Evolutionary conservation across 495 filamentous ascomycete species (phyloP), one percentile per base, ranked within the genome.

Genomic region (Daldinia grandis): DNA sequence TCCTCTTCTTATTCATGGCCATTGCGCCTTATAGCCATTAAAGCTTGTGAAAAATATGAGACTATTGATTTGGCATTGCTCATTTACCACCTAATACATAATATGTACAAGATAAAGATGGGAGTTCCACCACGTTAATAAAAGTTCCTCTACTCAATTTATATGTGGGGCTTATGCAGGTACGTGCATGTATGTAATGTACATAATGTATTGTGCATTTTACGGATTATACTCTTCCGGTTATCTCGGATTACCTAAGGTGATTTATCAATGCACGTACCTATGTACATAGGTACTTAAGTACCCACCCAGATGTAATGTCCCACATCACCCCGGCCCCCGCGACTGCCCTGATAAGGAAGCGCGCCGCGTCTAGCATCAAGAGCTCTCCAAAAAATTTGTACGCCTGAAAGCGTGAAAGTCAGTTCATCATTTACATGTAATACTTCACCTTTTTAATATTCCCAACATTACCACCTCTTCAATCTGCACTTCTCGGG

Each of bases 1-100:
- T 85, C 50, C 82, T 74, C 53, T 68, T 81, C 61, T 84, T 85
- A 63, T 74, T 78, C 30, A 76, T 66, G 10, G 76, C 76, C 83
- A 85, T 84, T 49, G 57, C 75, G 64, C 37, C 30, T 53, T 40
- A 31, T 59, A 31, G 1, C 47, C 25, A n/a, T 51, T 2, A 50
- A n/a, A 54, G 69, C 65, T 65, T 66, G 56, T 24, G 15, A 51
- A 51, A 27, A 51, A 51, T 25, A 51, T 25, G 19, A 51, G 47
- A 25, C 24, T 42, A 14, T 15, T 35, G 40, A 44, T n/a, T 44
- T 19, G 7, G 40, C 10, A 42, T 19, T 42, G 19, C 5, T n/a
- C 4, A 40, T 40, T 40, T 40, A 10, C 31, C 2, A 33, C 2
- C 4, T 24, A 2, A 21, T 47, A 4, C n/a, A n/a, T n/a, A n/a